Base-by-base conservation (phyloP, 2,329 filamentous ascomycete genomes). In the Aspergillus flavus region DNA sequence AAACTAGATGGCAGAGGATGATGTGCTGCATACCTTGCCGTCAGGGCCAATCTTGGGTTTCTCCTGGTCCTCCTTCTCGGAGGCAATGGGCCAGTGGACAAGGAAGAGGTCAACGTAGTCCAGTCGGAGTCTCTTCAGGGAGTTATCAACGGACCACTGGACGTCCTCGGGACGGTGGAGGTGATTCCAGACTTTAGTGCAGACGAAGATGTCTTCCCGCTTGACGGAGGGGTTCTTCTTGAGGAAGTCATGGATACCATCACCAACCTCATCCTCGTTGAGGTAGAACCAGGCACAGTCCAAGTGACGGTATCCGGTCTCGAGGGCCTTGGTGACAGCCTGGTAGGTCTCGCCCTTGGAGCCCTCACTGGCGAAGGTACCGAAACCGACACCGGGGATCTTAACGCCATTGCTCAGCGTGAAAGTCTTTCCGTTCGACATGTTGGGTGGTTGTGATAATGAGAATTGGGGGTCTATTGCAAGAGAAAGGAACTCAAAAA, bases 21-120 rank as follows among this genome's bases (percentile, higher is more conserved):
- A 12, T 7, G 32, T 41, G 36, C 19, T 48, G 28, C 64, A 59
- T 73, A 83, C 81, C 77, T 85, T 85, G 61, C 82, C 83, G 75
- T 86, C 81, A 53, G 80, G 70, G 54, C 82, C 83, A 63, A 85
- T 74, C 75, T 82, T 82, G 59, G 82, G 82, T 72, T 79, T 74
- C 75, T 75, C 68, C 78, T 79, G 68, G 76, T 75, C 70, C 28
- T 85, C 78, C 73, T 81, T 83, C 79, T 86, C 84, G 14, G 83
- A 76, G 12, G 79, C 79, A 69, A 82, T 79, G 30, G 83, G 83
- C 75, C 81, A 85, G 76, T 85, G 83, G 16, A 85, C 73, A 46
- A 86, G 76, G 76, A 91, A 93, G 53, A 91, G 83, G 75, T 93
- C 90, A 11, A 93, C 84, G 72, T 92, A 91, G 67, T 90, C 87